Conservation (phyloP, 2,329 filamentous ascomycete species). For the Didymella sp. region DNA sequence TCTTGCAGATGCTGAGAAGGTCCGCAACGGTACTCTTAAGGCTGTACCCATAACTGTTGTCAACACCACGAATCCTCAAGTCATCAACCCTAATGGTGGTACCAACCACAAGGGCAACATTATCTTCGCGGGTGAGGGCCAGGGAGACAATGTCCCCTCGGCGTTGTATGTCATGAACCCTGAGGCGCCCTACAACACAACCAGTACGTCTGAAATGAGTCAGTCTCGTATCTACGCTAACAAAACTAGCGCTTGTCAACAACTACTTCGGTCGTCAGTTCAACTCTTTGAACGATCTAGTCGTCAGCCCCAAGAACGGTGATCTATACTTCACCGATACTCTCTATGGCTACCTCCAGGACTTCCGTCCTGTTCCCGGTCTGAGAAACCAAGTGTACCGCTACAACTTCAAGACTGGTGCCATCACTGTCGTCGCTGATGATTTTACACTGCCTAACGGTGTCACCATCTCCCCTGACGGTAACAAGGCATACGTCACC, state of each 20-base stretch:
- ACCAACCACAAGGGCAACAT: constrained; percentile 34
- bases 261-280: constrained; percentile 57
- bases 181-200: constrained; percentile 32
- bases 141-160: constrained; percentile 29
- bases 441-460: constrained; percentile 51
- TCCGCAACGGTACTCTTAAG: constrained; percentile 30
- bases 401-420: constrained; percentile 51
- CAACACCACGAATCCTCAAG: constrained; percentile 33
- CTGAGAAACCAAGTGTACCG: constrained; percentile 49
- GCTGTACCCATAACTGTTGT: constrained; percentile 32
- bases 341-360: constrained; percentile 35
- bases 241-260: constrained; percentile 41
- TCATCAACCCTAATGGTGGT: constrained; percentile 36
- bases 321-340: constrained; percentile 59
- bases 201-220: constrained; percentile 21
- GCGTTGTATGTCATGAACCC: constrained; percentile 36
- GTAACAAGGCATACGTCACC: constrained; percentile 53
- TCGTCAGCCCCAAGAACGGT: constrained; percentile 47
- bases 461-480: constrained; percentile 52
- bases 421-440: constrained; percentile 49
- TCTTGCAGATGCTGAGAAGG: constrained; percentile 33
- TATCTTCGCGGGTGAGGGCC: constrained; percentile 36
- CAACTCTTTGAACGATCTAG: constrained; percentile 52
- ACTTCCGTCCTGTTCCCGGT: constrained; percentile 35
- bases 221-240: constrained; percentile 5